Evolutionary conservation across 192 early-diverging fungal genomes (phyloP).

Genomic region (Funneliformis geosporum): DNA sequence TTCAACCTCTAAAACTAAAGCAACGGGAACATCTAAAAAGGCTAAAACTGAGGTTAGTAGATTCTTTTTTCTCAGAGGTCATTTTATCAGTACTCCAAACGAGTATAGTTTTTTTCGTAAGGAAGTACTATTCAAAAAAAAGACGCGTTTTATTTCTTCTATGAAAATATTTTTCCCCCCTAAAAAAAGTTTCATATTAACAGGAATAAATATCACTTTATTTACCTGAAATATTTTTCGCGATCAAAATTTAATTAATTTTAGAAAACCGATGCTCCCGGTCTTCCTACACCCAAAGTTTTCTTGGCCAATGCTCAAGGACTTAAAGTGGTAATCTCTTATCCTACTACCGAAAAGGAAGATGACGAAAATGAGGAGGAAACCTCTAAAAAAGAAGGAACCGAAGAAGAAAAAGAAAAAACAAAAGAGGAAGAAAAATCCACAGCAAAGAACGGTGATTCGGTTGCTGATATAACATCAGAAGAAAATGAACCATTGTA

Average conservation of each 20-base stretch:
- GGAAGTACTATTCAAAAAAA: background rate
- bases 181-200: background rate
- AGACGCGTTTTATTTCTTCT: constrained; percentile 11
- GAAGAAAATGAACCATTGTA: constrained; percentile 3
- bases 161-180: background rate
- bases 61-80: background rate
- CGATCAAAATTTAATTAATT: background rate
- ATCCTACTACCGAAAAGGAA: background rate
- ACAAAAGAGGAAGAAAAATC: constrained; percentile 12
- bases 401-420: background rate
- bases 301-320: constrained; percentile 24
- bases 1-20: constrained; percentile 16
- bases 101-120: background rate
- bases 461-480: background rate
- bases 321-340: constrained; percentile 23
- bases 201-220: background rate
- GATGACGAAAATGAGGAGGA: background rate
- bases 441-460: constrained; percentile 11
- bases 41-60: constrained; percentile 28
- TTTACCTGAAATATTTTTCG: background rate
- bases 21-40: constrained; percentile 20
- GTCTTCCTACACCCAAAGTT: constrained; percentile 12
- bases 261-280: constrained; percentile 14
- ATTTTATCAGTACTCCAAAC: background rate
- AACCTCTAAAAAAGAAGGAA: background rate